Percentiles rank a stretch among this genome's conserved stretches.
Conservation (phyloP, 345 rosid species). For the Hibiscus tridactylites region DNA sequence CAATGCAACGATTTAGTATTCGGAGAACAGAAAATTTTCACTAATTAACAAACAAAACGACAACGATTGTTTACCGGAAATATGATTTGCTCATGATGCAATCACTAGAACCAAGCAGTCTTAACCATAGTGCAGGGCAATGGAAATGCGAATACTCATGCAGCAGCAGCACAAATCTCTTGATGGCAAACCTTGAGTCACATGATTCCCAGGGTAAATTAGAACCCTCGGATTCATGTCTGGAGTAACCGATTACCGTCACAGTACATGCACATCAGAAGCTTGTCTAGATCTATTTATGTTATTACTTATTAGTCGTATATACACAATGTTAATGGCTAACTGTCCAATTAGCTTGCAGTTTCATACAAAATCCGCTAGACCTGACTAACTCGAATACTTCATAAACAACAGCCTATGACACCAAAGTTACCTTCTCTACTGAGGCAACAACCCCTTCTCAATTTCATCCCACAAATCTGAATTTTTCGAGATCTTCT, state of each 20-base stretch:
- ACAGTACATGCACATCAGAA: background rate
- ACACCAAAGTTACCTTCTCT: constrained; percentile 8
- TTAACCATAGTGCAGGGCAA: background rate
- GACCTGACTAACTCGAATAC: background rate
- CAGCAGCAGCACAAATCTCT: background rate
- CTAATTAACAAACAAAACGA: background rate
- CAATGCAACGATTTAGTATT: background rate
- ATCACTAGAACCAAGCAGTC: background rate
- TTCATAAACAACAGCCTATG: background rate
- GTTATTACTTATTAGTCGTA: background rate
- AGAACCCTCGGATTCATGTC: background rate
- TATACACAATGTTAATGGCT: background rate
- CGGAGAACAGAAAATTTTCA: background rate
- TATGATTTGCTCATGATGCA: background rate
- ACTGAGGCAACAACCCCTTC: constrained; percentile 54
- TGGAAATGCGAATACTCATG: background rate
- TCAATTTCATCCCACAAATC: constrained; percentile 77
- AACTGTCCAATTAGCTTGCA: background rate
- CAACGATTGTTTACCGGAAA: too few relatives aligned
- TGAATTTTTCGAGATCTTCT: constrained; percentile 38
- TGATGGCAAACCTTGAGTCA: background rate
- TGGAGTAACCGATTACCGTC: background rate
- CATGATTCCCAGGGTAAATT: background rate
- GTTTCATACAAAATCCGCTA: background rate
- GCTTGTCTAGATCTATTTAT: background rate